Base-by-base conservation (phyloP, 2,329 filamentous ascomycete species). In the Diaporthe destruens region DNA sequence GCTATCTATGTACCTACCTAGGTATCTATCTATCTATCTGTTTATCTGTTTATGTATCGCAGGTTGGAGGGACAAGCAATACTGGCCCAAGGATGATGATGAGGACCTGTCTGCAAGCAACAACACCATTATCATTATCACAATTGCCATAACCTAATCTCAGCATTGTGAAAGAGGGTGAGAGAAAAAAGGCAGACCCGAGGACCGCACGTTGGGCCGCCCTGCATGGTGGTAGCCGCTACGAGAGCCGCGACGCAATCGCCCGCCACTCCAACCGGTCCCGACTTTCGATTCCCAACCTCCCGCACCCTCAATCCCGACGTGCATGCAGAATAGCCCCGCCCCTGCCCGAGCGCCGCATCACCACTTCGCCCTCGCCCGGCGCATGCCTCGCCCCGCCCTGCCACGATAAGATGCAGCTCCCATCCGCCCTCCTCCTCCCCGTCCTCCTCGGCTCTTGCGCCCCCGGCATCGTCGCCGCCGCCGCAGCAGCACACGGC, bases 401-500 rank as follows among this genome's bases (percentile, higher is more conserved):
- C 51, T 49, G 39, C 34, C 16, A 29, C 72, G 61, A 68, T 61
- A 73, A 72, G 66, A 74, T 74, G 72, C 66, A 70, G 36, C 36
- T 70, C 29, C 53, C 59, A 2, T 67, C 72, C 34, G 42, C 72
- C 34, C 7, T 59, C 66, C 54, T 74, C 42, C 6, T 71, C 14
- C 66, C 72, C 44, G 44, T 74, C 53, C 71, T 74, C 55, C 25
- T 66, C 32, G 51, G 54, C 16, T 42, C 69, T 5, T 70, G 61
- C 14, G 16, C 68, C 32, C 55, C 61, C 39, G 51, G 36, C 49
- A 55, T 57, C 56, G 69, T 57, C 47, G 36, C 68, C 49, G 73
- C 71, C 51, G 69, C 71, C 39, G 57, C 56, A n/a, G 49, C 69
- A n/a, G 49, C 71, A 75, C 72, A 78, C 42, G 63, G 44, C 44